Evolutionary conservation across 2,329 filamentous ascomycete genomes (phyloP), one percentile per base, ranked within the genome.

Genomic region (Fusarium zealandicum): DNA sequence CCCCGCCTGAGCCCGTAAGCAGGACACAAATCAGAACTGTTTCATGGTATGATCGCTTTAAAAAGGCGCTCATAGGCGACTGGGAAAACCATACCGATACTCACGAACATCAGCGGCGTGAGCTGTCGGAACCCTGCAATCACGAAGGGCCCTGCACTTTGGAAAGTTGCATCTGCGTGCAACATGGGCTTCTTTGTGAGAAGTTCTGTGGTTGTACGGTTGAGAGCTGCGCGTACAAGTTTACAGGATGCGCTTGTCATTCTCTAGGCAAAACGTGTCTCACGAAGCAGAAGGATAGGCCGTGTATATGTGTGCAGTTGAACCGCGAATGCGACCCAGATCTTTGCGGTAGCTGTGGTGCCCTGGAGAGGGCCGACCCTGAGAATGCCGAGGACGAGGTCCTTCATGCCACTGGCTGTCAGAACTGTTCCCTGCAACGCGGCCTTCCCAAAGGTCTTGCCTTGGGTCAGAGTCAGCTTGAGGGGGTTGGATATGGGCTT

Each of bases 241-340:
- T 88, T 62, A 88, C 84, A 1, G 86, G 86, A 2, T 89, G 86
- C 67, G 80, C 79, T 3, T 93, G 90, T 66, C 77, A 85, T 42
- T 75, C 76, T 1, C 75, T 75, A 6, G 89, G 89, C 47, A 83
- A 83, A 68, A 80, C 79, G 1, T 89, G 86, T 58, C 61, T 79
- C 6, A 71, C 79, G 11, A 82, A 81, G 36, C 78, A 86, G 61
- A 82, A 81, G 56, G 82, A 84, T 50, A 74, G 73, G 54, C 80
- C 81, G 4, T 95, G 91, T 68, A 86, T 89, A 12, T 96, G 91
- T 65, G 78, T 86, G 16, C 80, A 83, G 65, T 79, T 91, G 45
- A 89, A 90, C 62, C 83, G 91, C 32, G 91, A 96, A 73, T 96
- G 91, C 67, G 91, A 95, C 64, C 86, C 90, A 2, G 85, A 89